phyloP scores from a whole-genome alignment of 2,329 filamentous ascomycete genomes.

The Mycogone perniciosa region DNA sequence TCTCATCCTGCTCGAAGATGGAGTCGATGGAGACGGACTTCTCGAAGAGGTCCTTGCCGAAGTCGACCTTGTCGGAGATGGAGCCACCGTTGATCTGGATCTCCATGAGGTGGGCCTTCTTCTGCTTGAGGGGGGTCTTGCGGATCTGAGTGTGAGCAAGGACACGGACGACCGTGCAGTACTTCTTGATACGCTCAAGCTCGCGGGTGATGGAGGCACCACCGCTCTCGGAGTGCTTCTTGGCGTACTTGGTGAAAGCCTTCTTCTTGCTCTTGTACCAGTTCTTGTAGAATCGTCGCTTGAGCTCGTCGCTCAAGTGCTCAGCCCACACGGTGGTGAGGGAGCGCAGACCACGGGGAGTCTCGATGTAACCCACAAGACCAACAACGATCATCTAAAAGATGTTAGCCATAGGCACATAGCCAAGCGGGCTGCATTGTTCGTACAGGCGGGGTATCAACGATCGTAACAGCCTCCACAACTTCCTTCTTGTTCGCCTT shows the following conservation, averaged over 20 bases:
- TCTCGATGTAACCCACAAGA: constrained; percentile 99
- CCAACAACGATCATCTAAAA: constrained; percentile 97
- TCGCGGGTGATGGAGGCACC: constrained; percentile 90
- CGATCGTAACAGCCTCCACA: constrained; percentile 79
- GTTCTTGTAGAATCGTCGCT: constrained; percentile 99
- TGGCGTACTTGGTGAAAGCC: constrained; percentile 99
- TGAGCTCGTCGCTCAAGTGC: constrained; percentile 97
- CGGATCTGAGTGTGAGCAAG: constrained; percentile 99
- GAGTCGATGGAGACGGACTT: constrained; percentile 89
- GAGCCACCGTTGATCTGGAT: constrained; percentile 99
- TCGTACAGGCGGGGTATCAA: constrained; percentile 94
- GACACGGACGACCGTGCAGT: constrained; percentile 98
- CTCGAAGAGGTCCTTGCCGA: constrained; percentile 94
- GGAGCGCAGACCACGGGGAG: constrained; percentile 96
- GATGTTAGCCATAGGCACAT: constrained; percentile 67
- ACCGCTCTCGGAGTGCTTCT: constrained; percentile 95
- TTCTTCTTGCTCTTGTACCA: constrained; percentile 99
- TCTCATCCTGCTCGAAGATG: constrained; percentile 99
- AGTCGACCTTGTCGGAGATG: constrained; percentile 93
- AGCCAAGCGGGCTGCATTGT: constrained; percentile 76
- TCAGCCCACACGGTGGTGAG: constrained; percentile 99
- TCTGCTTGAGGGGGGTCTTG: constrained; percentile 99
- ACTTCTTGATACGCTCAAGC: constrained; percentile 99
- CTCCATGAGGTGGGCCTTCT: constrained; percentile 99
- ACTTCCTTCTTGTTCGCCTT: constrained; percentile 99